Base-by-base conservation (phyloP, 768 basidiomycete species). In the Lentinula sp. region DNA sequence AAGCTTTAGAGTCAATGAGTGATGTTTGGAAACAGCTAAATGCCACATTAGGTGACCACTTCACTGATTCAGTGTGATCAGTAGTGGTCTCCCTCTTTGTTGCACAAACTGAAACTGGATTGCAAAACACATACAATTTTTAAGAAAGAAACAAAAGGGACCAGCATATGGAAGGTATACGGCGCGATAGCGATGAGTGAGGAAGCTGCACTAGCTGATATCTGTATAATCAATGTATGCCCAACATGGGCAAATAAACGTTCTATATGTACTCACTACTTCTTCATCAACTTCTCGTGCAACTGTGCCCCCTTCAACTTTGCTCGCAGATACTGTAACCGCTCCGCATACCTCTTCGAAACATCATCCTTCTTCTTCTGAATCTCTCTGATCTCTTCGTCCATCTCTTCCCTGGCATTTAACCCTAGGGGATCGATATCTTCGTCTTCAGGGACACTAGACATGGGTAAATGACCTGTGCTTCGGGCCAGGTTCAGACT, bases 301-400 rank as follows among this genome's bases (percentile, higher is more conserved):
- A 93, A 70, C 74, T 92, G 88, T 1, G 90, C 91, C 18, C 88
- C 87, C 73, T 91, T 92, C 69, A 93, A 69, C 73, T 89, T 88
- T 41, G 91, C 91, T 39, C 88, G 83, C 66, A 93, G 74, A 69
- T 90, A 93, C 64, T 91, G 90, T 68, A 93, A 70, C 51, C 91
- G 85, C 37, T 81, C 81, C 59, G 89, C 86, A 67, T 93, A 93
- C 65, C 90, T 81, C 64, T 74, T 77, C 37, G 79, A 81, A 35
- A 93, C 88, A 66, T 91, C 90, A 59, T 82, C 85, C 41, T 88
- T 77, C 63, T 89, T 79, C 63, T 82, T 71, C 59, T 87, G 82
- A 61, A 93, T 86, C 58, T 90, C 89, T 13, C 79, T 77, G 76
- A 91, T 77, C 73, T 90, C 88, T 6, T 72, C 71, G 66, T 88